These are phyloP conservation scores for Solanum verrucosum DNA, from an alignment of 257 asterid genomes.

Conservation along the genomic window DNA sequence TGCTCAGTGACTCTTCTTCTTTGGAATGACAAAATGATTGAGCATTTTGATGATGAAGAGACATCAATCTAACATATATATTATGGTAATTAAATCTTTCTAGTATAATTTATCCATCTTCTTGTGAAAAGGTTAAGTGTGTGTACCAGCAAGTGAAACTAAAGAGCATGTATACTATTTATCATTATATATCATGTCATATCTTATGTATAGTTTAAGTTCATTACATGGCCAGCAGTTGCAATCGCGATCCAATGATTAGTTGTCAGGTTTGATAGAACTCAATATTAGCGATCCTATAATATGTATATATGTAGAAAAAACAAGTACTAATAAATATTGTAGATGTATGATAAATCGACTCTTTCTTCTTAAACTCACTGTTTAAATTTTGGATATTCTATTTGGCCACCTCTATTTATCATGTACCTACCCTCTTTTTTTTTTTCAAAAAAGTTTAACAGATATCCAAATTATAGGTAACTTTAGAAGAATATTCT, in stretches of 20 bases:
- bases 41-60: not conserved
- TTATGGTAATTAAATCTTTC: not conserved
- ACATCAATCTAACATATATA: not conserved
- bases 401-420: not conserved
- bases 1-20: conserved; percentile 56
- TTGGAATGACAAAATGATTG: conserved; percentile 28
- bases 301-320: not conserved
- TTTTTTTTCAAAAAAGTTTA: not conserved
- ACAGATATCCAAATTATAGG: not conserved
- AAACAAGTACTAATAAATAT: not conserved
- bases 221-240: not conserved
- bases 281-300: not conserved
- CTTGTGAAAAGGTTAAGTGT: not conserved
- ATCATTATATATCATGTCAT: not conserved
- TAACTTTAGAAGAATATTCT: not conserved
- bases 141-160: not conserved
- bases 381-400: not conserved
- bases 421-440: not conserved
- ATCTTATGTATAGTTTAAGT: not conserved
- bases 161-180: not conserved
- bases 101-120: not conserved
- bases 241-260: not conserved
- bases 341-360: not conserved
- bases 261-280: not conserved
- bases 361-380: not conserved